Percentiles rank a stretch among this genome's conserved stretches.
These are phyloP conservation scores for Aspergillus flavus DNA, from an alignment of 2,329 filamentous ascomycete genomes.

Conservation along the genomic window DNA sequence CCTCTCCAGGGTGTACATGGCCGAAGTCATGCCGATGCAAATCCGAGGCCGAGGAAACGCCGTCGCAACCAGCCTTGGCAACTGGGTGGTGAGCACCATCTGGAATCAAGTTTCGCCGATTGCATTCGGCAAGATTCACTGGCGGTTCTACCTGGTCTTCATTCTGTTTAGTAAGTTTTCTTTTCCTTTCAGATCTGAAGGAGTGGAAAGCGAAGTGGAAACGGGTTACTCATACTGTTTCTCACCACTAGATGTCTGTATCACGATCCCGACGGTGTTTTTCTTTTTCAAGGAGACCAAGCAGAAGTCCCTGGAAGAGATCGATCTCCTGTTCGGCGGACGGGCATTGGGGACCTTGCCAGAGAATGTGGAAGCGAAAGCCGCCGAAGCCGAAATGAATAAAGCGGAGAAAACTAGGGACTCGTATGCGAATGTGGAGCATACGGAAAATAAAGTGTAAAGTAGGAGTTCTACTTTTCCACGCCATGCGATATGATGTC, in stretches of 20 bases:
- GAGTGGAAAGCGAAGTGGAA: too few species aligned
- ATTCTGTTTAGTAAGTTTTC: slow-evolving; percentile 50
- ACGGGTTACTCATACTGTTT: not conserved
- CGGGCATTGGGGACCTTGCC: slow-evolving; percentile 52
- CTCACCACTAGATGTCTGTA: slow-evolving; percentile 29
- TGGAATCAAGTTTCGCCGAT: slow-evolving; percentile 62
- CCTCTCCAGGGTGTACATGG: slow-evolving; percentile 63
- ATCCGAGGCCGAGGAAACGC: slow-evolving; percentile 63
- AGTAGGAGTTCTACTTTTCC: too few species aligned
- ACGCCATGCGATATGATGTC: not conserved
- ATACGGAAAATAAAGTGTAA: slow-evolving; percentile 10
- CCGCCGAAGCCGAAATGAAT: not conserved
- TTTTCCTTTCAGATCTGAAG: not conserved
- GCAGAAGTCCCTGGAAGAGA: slow-evolving; percentile 58
- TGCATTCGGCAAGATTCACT: slow-evolving; percentile 52
- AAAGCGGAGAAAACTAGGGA: slow-evolving; percentile 15
- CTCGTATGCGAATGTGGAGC: slow-evolving; percentile 20
- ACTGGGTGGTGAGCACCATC: slow-evolving; percentile 62
- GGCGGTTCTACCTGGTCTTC: slow-evolving; percentile 62
- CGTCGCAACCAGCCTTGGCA: slow-evolving; percentile 61
- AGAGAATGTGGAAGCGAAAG: slow-evolving; percentile 32
- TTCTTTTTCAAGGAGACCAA: slow-evolving; percentile 60
- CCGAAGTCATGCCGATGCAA: slow-evolving; percentile 68
- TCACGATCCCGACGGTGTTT: slow-evolving; percentile 50
- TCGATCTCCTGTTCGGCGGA: slow-evolving; percentile 60